Evolutionary conservation across 495 filamentous ascomycete genomes (phyloP).

Genomic region (Acidiella bohemica): DNA sequence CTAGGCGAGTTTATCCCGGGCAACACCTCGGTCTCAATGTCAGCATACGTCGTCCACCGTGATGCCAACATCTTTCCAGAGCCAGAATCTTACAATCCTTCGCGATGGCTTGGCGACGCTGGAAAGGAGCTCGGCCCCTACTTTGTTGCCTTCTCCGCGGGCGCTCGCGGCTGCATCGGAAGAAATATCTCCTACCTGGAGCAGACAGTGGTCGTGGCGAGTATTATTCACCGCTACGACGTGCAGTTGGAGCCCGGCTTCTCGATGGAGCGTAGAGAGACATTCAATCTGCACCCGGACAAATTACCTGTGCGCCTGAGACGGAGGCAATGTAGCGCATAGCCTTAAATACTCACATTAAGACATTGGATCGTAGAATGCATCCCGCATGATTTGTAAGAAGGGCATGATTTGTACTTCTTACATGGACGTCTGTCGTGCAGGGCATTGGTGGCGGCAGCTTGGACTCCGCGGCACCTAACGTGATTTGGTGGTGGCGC

Average conservation of each 20-base stretch:
- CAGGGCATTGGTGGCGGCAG: too few species aligned
- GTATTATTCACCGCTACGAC: conserved; percentile 20
- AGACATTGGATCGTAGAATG: too few species aligned
- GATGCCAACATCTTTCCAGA: conserved; percentile 17
- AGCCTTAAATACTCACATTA: too few species aligned
- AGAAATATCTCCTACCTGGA: conserved; percentile 35
- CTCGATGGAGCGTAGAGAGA: conserved; percentile 31
- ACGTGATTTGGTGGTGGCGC: too few species aligned
- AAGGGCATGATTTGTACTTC: too few species aligned
- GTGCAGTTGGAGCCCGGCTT: conserved; percentile 32
- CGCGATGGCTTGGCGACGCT: conserved; percentile 23
- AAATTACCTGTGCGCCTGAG: conserved; percentile 36
- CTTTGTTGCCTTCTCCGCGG: conserved; percentile 34
- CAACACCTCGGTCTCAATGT: conserved; percentile 17
- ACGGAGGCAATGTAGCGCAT: conserved; percentile 21
- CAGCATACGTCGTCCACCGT: conserved; percentile 19
- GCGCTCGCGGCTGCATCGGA: conserved; percentile 34
- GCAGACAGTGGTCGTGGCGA: conserved; percentile 23
- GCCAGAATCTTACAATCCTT: conserved; percentile 19
- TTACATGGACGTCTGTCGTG: too few species aligned
- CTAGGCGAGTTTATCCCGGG: conserved; percentile 22
- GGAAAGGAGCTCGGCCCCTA: conserved; percentile 32
- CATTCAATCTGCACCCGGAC: conserved; percentile 30
- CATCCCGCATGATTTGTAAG: too few species aligned
- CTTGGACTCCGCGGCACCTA: too few species aligned